These are phyloP conservation scores for Tripterygium wilfordii DNA, from an alignment of 177 flowering plant genomes.

Conservation along the genomic window DNA sequence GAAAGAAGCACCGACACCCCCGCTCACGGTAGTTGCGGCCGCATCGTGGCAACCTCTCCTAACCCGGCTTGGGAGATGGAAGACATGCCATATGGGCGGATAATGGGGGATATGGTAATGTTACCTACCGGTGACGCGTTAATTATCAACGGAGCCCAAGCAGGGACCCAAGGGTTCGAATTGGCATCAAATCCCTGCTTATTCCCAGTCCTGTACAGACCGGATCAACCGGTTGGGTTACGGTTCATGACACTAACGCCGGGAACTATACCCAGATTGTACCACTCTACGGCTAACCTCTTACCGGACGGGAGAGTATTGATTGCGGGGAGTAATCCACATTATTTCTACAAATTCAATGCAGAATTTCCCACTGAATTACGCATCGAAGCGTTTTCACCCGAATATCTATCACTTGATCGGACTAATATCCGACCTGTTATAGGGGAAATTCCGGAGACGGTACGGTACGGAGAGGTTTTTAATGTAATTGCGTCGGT, in stretches of 20 bases:
- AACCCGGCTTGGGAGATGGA: slow-evolving; percentile 77
- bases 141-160: slow-evolving; percentile 82
- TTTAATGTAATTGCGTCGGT: slow-evolving; percentile 53
- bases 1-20: slow-evolving; percentile 41
- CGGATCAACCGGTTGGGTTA: slow-evolving; percentile 56
- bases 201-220: slow-evolving; percentile 70
- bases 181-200: slow-evolving; percentile 66
- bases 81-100: slow-evolving; percentile 76
- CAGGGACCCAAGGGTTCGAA: slow-evolving; percentile 82
- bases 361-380: slow-evolving; percentile 74
- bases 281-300: slow-evolving; percentile 94
- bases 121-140: slow-evolving; percentile 73
- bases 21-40: slow-evolving; percentile 72
- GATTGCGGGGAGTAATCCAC: slow-evolving; percentile 88
- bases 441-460: slow-evolving; percentile 37
- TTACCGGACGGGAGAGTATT: slow-evolving; percentile 83
- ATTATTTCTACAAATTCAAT: slow-evolving; percentile 52
- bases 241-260: slow-evolving; percentile 84
- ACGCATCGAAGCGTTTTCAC: slow-evolving; percentile 83
- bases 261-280: slow-evolving; percentile 72
- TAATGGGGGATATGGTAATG: slow-evolving; percentile 97
- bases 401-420: slow-evolving; percentile 67
- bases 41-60: slow-evolving; percentile 49
- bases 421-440: slow-evolving; percentile 63
- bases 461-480: slow-evolving; percentile 42